These are phyloP conservation scores for Jacaranda copaia DNA, from an alignment of 257 asterid genomes.

Conservation along the genomic window DNA sequence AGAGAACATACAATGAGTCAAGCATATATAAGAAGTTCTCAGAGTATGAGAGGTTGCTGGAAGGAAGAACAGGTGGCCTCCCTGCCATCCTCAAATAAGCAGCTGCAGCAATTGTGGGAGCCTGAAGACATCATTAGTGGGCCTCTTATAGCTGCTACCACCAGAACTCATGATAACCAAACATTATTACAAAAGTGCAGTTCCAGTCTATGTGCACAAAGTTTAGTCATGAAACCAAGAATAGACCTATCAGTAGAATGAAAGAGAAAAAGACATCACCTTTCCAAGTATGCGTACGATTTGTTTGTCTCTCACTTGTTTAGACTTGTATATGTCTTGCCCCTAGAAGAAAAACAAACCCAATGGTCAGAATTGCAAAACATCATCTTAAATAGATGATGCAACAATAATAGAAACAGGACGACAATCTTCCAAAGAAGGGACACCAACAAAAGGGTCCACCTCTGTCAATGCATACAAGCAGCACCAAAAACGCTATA, in stretches of 20 bases:
- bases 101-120: slow-evolving; percentile 98
- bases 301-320: slow-evolving; percentile 95
- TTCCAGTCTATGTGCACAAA: background rate
- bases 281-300: slow-evolving; percentile 94
- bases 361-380: slow-evolving; percentile 26
- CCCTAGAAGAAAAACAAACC: slow-evolving; percentile 55
- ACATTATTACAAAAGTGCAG: background rate
- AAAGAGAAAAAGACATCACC: slow-evolving; percentile 47
- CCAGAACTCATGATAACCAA: slow-evolving; percentile 1
- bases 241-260: background rate
- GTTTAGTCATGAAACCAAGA: background rate
- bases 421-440: slow-evolving; percentile 9
- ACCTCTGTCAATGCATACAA: slow-evolving; percentile 12
- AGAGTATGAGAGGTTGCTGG: slow-evolving; percentile 84
- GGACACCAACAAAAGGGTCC: background rate
- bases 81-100: slow-evolving; percentile 99
- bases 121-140: slow-evolving; percentile 59
- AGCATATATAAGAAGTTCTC: slow-evolving; percentile 99
- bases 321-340: slow-evolving; percentile 82
- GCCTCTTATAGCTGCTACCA: slow-evolving; percentile 23
- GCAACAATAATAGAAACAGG: slow-evolving; percentile 2
- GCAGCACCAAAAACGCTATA: slow-evolving; percentile 25
- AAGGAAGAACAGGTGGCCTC: slow-evolving; percentile 97
- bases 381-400: background rate
- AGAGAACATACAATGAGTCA: slow-evolving; percentile 85